Evolutionary conservation across 805 yeast species (phyloP).

Genomic region (Teunomyces atbi): DNA sequence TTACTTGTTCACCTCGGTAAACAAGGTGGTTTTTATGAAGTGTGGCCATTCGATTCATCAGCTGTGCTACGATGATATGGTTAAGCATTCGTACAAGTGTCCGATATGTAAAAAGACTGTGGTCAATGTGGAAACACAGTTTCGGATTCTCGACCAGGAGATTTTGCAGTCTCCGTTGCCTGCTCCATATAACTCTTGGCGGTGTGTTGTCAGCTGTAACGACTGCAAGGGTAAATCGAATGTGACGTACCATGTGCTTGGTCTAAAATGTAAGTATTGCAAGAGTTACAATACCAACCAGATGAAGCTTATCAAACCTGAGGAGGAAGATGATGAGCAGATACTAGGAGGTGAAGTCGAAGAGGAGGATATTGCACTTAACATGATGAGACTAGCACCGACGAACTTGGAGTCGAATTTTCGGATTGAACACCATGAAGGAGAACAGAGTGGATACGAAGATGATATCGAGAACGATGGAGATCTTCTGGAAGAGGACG

Average conservation of each 20-base stretch:
- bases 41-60: conserved; percentile 96
- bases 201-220: conserved; percentile 72
- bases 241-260: conserved; percentile 77
- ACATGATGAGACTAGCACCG: conserved; percentile 30
- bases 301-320: conserved; percentile 65
- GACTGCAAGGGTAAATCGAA: conserved; percentile 85
- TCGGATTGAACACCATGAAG: conserved; percentile 27
- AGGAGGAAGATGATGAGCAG: conserved; percentile 41
- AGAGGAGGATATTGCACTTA: conserved; percentile 12
- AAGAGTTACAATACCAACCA: conserved; percentile 84
- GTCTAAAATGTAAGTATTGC: conserved; percentile 85
- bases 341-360: conserved; percentile 10
- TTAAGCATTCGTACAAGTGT: conserved; percentile 84
- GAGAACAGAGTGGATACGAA: conserved; percentile 6
- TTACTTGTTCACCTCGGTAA: conserved; percentile 78
- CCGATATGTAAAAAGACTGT: conserved; percentile 87
- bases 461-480: conserved; percentile 20
- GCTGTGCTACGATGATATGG: conserved; percentile 73
- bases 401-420: conserved; percentile 39
- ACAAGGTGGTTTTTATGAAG: conserved; percentile 83
- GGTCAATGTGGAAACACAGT: conserved; percentile 83
- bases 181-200: conserved; percentile 73
- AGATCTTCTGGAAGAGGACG: conserved; percentile 25
- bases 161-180: conserved; percentile 76
- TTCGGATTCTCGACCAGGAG: conserved; percentile 82